Evolutionary conservation across 768 basidiomycete species (phyloP), one percentile per base, ranked within the genome.

Genomic region (Mycena rosella): DNA sequence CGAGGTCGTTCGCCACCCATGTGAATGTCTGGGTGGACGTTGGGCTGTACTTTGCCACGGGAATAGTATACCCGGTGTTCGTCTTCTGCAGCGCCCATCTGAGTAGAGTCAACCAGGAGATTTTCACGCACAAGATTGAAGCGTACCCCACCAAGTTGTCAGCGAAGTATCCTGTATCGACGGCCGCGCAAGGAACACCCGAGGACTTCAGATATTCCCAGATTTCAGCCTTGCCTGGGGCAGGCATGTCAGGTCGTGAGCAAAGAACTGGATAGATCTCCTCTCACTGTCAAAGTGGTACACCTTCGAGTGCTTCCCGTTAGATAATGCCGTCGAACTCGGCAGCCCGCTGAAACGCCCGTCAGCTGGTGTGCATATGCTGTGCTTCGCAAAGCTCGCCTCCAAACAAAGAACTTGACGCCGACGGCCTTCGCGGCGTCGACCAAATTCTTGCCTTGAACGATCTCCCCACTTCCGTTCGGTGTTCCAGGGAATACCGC

Each of bases 351-450:
- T 52, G 29, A 18, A 29, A 18, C 27, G 52, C n/a, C 49, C 17
- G 27, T 49, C 10, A 60, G 14, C 14, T 34, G n/a, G n/a, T 24
- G n/a, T 9, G 20, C 18, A 45, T 18, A 26, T 10, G 42, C 42
- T 47, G 3, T 27, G 22, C 18, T 30, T n/a, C n/a, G n/a, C 8
- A 27, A 27, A 22, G 34, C 11, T 5, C 60, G 76, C 77, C 78
- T 79, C 71, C 72, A 78, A 57, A 77, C 44, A n/a, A 79, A 75
- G 57, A n/a, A n/a, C n/a, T n/a, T n/a, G n/a, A n/a, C n/a, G n/a
- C n/a, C n/a, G n/a, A n/a, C n/a, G n/a, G n/a, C 72, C 49, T 70
- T 67, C 18, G 73, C 71, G 2, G 77, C 78, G 29, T 78, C 75
- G 11, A 78, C 70, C 40, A 78, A 38, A 36, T 79, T 79, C 71